A percentile compares a stretch with the other conserved stretches of the same genome.
phyloP scores from a whole-genome alignment of 768 basidiomycete genomes.

The Phlebiopsis flavidoalba region DNA sequence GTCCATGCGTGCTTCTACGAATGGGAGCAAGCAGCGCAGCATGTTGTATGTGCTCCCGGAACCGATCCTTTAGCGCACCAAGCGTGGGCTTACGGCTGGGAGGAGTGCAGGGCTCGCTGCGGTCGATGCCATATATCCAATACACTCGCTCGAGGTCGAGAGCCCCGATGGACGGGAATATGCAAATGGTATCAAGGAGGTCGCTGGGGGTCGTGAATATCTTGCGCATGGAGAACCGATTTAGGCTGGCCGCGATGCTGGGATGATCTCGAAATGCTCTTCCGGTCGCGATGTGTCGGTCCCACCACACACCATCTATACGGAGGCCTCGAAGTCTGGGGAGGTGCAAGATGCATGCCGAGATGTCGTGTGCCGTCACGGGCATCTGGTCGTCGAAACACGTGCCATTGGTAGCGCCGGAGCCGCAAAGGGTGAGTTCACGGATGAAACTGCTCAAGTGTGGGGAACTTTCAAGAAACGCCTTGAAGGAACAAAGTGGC shows the following conservation, averaged over 20 bases:
- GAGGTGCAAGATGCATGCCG: neutral
- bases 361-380: constrained; percentile 5
- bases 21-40: constrained; percentile 4
- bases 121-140: constrained; percentile 4
- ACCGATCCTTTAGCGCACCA: neutral
- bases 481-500: neutral
- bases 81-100: neutral
- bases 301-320: constrained; percentile 7
- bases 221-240: neutral
- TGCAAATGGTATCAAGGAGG: constrained; percentile 4
- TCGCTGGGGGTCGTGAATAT: constrained; percentile 5
- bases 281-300: neutral
- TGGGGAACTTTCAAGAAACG: neutral
- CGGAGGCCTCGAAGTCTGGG: neutral
- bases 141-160: constrained; percentile 6
- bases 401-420: constrained; percentile 4
- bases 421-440: constrained; percentile 14
- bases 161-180: neutral
- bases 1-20: neutral
- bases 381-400: constrained; percentile 7
- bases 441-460: constrained; percentile 9
- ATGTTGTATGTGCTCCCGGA: constrained; percentile 9
- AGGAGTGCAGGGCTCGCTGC: neutral
- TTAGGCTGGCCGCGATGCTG: neutral
- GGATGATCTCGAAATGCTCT: neutral